phyloP scores from a whole-genome alignment of 2,329 filamentous ascomycete species.

The Myriosclerotinia duriaeana region DNA sequence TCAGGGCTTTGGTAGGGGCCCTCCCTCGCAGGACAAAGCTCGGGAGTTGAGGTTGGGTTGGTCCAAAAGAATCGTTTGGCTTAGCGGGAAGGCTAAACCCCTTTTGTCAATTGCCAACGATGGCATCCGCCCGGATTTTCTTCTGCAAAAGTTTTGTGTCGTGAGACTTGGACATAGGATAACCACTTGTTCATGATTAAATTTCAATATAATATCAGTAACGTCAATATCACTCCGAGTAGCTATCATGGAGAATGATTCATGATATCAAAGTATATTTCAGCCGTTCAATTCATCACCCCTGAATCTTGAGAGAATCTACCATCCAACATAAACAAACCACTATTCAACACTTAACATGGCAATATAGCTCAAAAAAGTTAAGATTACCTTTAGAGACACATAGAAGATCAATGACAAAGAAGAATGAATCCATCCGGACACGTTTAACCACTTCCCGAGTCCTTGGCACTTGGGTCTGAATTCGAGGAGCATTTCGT shows the following conservation, averaged over 20 bases:
- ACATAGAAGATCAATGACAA: conserved; percentile 1
- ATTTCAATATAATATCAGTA: background rate
- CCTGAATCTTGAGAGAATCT: conserved; percentile 19
- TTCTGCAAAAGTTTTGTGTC: conserved; percentile 18
- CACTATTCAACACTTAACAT: background rate
- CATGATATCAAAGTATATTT: background rate
- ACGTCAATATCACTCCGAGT: background rate
- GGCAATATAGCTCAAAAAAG: background rate
- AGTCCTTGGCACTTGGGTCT: conserved; percentile 10
- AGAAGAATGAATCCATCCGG: conserved; percentile 13
- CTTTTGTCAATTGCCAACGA: conserved; percentile 19
- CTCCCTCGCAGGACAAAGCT: conserved; percentile 11
- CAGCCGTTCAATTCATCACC: conserved; percentile 3
- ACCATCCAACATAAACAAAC: background rate
- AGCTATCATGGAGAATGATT: too few species aligned
- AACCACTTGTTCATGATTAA: background rate
- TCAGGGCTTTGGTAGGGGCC: conserved; percentile 9
- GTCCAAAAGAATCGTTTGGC: conserved; percentile 17
- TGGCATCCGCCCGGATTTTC: conserved; percentile 20
- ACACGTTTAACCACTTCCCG: conserved; percentile 6
- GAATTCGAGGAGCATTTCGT: conserved; percentile 22
- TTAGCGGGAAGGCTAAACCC: conserved; percentile 23
- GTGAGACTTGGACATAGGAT: conserved; percentile 10
- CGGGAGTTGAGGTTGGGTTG: conserved; percentile 19
- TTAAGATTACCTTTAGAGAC: background rate